A percentile compares a stretch with the other conserved stretches of the same genome.
Conservation (phyloP, 306 rosid genomes). For the Ormosia emarginata region DNA sequence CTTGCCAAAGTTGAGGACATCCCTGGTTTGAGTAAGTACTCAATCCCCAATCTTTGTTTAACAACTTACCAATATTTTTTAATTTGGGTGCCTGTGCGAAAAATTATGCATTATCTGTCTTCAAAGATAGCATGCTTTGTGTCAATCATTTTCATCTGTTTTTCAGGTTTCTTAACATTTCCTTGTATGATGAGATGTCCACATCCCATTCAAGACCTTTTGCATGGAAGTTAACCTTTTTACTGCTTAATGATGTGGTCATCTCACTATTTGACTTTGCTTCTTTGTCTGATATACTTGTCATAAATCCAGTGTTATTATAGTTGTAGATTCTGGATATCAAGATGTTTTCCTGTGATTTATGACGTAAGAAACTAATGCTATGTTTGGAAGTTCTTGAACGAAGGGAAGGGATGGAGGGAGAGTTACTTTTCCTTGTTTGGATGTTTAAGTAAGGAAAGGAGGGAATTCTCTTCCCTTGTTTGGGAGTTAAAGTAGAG, state of each 20-base stretch:
- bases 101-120: slow-evolving; percentile 19
- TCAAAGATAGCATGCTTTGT: background rate
- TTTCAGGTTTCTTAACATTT: background rate
- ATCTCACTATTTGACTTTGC: background rate
- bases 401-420: background rate
- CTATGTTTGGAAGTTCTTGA: slow-evolving; percentile 10
- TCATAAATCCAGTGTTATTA: background rate
- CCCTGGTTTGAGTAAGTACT: slow-evolving; percentile 84
- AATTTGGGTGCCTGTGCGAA: background rate
- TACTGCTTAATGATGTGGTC: background rate
- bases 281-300: background rate
- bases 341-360: background rate
- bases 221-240: background rate
- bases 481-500: background rate
- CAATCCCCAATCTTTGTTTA: slow-evolving; percentile 20
- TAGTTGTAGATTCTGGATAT: background rate
- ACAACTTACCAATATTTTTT: background rate
- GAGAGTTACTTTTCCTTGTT: background rate
- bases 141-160: background rate
- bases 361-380: background rate
- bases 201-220: background rate
- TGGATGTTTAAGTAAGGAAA: background rate
- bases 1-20: slow-evolving; percentile 70
- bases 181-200: background rate
- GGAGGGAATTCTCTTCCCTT: background rate